Percentiles rank a stretch among this genome's conserved stretches.
phyloP scores from a whole-genome alignment of 768 basidiomycete species.

The Phaeotremella fagi region DNA sequence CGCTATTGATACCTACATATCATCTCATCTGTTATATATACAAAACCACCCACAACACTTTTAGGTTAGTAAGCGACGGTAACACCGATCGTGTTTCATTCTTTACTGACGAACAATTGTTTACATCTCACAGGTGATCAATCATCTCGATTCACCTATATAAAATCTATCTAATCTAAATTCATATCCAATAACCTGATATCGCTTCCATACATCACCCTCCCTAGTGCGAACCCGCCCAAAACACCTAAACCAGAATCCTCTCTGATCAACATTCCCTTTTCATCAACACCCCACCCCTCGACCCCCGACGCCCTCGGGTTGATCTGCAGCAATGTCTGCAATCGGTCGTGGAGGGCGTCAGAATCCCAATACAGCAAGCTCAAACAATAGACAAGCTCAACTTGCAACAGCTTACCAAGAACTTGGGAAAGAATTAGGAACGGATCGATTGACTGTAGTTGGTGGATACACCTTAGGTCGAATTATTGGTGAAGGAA shows the following conservation, averaged over 20 bases:
- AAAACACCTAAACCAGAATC: neutral
- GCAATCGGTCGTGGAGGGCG: neutral
- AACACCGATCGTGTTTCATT: too few species aligned
- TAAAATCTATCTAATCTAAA: too few species aligned
- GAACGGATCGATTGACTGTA: slow-evolving; percentile 81
- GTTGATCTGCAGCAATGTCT: neutral
- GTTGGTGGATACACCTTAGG: slow-evolving; percentile 93
- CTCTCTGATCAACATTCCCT: neutral
- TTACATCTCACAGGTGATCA: too few species aligned
- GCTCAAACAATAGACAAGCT: neutral
- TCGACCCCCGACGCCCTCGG: neutral
- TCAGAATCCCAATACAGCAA: neutral
- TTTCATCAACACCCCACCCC: neutral
- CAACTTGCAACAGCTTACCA: slow-evolving; percentile 94
- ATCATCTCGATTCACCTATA: too few species aligned
- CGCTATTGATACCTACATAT: too few species aligned
- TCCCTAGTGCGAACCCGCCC: too few species aligned
- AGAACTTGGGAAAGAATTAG: slow-evolving; percentile 91
- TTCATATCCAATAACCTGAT: too few species aligned
- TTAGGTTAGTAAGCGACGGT: too few species aligned
- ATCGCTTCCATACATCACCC: too few species aligned
- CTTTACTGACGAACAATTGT: too few species aligned
- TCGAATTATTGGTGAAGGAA: slow-evolving; percentile 90
- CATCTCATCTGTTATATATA: too few species aligned
- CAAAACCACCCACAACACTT: too few species aligned